Evolutionary conservation across 441 rosid species (phyloP).

Genomic region (Populus hybrid): DNA sequence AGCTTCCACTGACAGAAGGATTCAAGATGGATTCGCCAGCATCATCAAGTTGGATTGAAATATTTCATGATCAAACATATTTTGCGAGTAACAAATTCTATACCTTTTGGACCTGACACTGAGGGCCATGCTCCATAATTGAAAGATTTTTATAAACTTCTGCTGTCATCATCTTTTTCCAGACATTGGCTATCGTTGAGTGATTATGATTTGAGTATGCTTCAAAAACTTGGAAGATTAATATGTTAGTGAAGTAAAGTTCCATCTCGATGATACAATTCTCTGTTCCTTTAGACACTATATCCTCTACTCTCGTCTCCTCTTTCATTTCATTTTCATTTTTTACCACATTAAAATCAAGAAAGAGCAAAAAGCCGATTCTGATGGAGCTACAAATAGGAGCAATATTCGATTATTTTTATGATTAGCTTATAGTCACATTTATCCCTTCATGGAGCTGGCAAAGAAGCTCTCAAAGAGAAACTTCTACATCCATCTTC

Average conservation of each 20-base stretch:
- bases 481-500: background rate
- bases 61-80: background rate
- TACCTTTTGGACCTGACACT: background rate
- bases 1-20: background rate
- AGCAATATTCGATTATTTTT: background rate
- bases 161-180: background rate
- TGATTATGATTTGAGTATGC: background rate
- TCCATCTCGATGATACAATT: no score
- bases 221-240: no score
- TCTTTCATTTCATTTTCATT: no score
- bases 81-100: background rate
- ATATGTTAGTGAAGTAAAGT: no score
- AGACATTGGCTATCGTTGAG: background rate
- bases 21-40: background rate
- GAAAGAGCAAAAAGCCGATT: background rate
- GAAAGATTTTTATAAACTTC: background rate
- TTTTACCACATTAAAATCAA: background rate
- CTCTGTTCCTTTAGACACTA: no score
- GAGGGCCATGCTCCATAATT: background rate
- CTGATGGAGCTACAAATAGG: background rate
- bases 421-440: background rate
- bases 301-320: no score
- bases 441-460: background rate
- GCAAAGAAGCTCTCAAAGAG: constrained; percentile 17
- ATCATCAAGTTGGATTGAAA: background rate